Evolutionary conservation across 148 eudicot genomes (phyloP).

Genomic region (Silene latifolia): DNA sequence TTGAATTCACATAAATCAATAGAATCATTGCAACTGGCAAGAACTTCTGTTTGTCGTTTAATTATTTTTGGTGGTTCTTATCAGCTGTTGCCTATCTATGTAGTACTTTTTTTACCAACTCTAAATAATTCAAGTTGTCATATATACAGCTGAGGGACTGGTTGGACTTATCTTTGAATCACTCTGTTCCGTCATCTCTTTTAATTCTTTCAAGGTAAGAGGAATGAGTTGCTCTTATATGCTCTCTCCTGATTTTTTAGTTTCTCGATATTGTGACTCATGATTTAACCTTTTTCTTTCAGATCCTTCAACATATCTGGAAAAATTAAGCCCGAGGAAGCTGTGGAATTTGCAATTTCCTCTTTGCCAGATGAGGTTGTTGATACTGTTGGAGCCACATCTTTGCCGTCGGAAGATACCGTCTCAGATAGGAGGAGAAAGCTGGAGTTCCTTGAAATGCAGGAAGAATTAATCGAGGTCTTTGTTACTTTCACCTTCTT

Average conservation of each 20-base stretch:
- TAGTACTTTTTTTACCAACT: slow-evolving; percentile 9
- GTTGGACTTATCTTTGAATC: slow-evolving; percentile 75
- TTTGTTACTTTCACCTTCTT: background rate
- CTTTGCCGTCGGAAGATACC: slow-evolving; percentile 67
- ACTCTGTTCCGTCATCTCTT: slow-evolving; percentile 75
- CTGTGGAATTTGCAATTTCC: slow-evolving; percentile 63
- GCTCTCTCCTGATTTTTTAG: background rate
- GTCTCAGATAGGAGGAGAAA: slow-evolving; percentile 76
- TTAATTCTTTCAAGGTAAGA: slow-evolving; percentile 68
- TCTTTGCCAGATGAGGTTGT: slow-evolving; percentile 87
- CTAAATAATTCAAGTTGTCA: slow-evolving; percentile 2
- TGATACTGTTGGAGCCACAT: slow-evolving; percentile 60
- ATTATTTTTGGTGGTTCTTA: background rate
- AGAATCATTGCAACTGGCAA: background rate
- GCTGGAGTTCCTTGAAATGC: slow-evolving; percentile 81
- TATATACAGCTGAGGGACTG: slow-evolving; percentile 62
- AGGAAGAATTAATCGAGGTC: slow-evolving; percentile 79
- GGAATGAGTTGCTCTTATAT: slow-evolving; percentile 1
- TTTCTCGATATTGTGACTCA: slow-evolving; percentile 8
- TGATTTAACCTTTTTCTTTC: slow-evolving; percentile 14
- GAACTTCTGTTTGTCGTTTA: background rate
- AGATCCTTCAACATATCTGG: slow-evolving; percentile 75
- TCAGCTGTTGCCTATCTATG: background rate
- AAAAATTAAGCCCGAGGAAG: slow-evolving; percentile 66
- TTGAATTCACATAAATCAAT: background rate